Conservation (phyloP, 1,284 basidiomycete species). For the Irpex lacteus region DNA sequence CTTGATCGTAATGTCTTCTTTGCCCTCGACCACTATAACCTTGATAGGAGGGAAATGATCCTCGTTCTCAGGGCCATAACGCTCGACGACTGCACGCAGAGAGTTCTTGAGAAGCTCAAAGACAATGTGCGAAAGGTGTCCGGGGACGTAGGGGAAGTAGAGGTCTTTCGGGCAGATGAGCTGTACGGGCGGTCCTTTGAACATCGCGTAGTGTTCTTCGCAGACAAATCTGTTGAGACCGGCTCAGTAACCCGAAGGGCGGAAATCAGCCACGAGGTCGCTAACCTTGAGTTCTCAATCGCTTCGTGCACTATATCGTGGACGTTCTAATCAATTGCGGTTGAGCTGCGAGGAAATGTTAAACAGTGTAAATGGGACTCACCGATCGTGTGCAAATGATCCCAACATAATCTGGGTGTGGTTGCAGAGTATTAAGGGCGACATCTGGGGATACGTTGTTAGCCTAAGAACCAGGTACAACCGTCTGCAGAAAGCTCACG, state of each 20-base stretch:
- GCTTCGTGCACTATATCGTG: slow-evolving; percentile 98
- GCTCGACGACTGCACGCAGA: slow-evolving; percentile 93
- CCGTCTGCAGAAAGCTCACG: slow-evolving; percentile 45
- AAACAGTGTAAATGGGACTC: slow-evolving; percentile 27
- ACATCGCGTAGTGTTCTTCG: slow-evolving; percentile 96
- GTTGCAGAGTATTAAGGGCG: slow-evolving; percentile 86
- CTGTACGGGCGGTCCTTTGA: slow-evolving; percentile 95
- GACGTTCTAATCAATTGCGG: slow-evolving; percentile 58
- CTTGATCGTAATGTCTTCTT: slow-evolving; percentile 98
- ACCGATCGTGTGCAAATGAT: slow-evolving; percentile 97
- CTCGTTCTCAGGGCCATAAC: slow-evolving; percentile 83
- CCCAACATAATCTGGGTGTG: slow-evolving; percentile 92
- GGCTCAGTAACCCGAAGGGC: not conserved
- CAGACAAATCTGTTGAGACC: slow-evolving; percentile 69
- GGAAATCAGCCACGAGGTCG: not conserved
- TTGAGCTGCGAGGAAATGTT: slow-evolving; percentile 5
- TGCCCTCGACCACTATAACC: slow-evolving; percentile 94
- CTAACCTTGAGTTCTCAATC: slow-evolving; percentile 91
- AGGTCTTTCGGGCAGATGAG: slow-evolving; percentile 91
- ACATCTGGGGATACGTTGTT: slow-evolving; percentile 57
- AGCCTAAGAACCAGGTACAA: slow-evolving; percentile 10
- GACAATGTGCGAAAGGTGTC: slow-evolving; percentile 93
- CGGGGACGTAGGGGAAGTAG: slow-evolving; percentile 94
- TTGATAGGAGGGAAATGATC: slow-evolving; percentile 91
- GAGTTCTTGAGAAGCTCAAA: slow-evolving; percentile 99